Percentiles rank a stretch among this genome's conserved stretches.
Evolutionary conservation across 345 rosid species (phyloP).

Genomic region (Brassica rapa): DNA sequence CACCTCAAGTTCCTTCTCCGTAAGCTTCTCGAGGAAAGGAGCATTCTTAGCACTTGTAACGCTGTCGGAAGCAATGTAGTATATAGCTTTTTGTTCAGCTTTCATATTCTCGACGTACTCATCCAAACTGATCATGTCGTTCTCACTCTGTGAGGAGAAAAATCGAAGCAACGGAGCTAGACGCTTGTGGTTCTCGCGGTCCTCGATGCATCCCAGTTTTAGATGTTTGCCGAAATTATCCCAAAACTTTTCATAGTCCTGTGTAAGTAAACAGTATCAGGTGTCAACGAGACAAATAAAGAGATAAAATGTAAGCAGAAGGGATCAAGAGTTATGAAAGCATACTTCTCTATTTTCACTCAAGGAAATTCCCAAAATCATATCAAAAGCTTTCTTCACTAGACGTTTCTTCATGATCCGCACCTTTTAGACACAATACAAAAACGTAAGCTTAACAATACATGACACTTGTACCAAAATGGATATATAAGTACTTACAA

Average conservation of each 20-base stretch:
- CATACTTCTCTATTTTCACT: slow-evolving; percentile 87
- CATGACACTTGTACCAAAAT: slow-evolving; percentile 5
- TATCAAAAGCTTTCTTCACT: slow-evolving; percentile 90
- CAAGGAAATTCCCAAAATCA: slow-evolving; percentile 89
- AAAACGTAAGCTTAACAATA: slow-evolving; percentile 4
- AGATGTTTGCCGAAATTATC: slow-evolving; percentile 83
- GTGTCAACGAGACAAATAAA: not conserved
- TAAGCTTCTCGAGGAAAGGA: slow-evolving; percentile 91
- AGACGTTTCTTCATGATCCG: slow-evolving; percentile 93
- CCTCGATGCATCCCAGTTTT: slow-evolving; percentile 94
- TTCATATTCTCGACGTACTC: slow-evolving; percentile 99
- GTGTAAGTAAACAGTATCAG: slow-evolving; percentile 8
- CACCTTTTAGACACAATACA: slow-evolving; percentile 53
- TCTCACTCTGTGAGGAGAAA: slow-evolving; percentile 96
- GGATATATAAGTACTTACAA: slow-evolving; percentile 49
- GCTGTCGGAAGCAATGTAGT: slow-evolving; percentile 87
- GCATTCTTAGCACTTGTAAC: slow-evolving; percentile 84
- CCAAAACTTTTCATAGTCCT: slow-evolving; percentile 98
- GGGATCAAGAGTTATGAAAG: slow-evolving; percentile 9
- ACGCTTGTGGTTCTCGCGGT: slow-evolving; percentile 96
- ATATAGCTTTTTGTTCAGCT: slow-evolving; percentile 89
- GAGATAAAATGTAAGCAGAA: not conserved
- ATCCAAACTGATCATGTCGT: slow-evolving; percentile 91
- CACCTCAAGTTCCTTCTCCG: slow-evolving; percentile 85
- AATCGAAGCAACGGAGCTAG: slow-evolving; percentile 90